Evolutionary conservation across 768 basidiomycete genomes (phyloP).

Genomic region (Mycena alexandri): DNA sequence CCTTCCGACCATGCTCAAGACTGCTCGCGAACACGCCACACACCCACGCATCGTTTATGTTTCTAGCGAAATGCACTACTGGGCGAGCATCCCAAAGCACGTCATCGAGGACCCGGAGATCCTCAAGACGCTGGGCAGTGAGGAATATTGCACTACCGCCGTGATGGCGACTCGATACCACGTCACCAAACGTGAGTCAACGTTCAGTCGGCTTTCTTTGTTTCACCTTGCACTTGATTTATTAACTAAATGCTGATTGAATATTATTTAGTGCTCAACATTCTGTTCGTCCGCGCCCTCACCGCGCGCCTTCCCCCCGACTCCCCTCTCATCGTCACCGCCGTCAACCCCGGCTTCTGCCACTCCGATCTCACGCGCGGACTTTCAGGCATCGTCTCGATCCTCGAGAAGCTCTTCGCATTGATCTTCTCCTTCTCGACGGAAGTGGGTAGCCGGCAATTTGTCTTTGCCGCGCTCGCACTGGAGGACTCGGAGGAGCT

Average conservation of each 20-base stretch:
- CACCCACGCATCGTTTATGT: constrained; percentile 40
- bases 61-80: constrained; percentile 43
- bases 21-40: constrained; percentile 28
- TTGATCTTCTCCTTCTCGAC: constrained; percentile 32
- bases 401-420: constrained; percentile 2
- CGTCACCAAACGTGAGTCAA: neutral
- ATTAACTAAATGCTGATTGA: neutral
- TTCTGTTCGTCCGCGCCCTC: constrained; percentile 35
- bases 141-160: constrained; percentile 29
- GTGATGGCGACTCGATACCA: neutral
- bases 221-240: neutral
- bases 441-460: constrained; percentile 39
- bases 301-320: constrained; percentile 17
- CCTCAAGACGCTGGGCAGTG: constrained; percentile 31
- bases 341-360: constrained; percentile 39
- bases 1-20: constrained; percentile 42
- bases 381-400: neutral
- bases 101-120: constrained; percentile 28
- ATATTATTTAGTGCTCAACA: constrained; percentile 29
- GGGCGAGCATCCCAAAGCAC: neutral
- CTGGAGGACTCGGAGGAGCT: constrained; percentile 8
- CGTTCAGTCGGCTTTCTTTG: neutral
- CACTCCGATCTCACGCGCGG: constrained; percentile 31
- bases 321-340: constrained; percentile 32
- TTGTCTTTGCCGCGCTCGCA: constrained; percentile 38